A percentile compares a stretch with the other conserved stretches of the same genome.
Evolutionary conservation across 176 grass and related monocot genomes (phyloP).

Genomic region (Chrysopogon serrulatus): DNA sequence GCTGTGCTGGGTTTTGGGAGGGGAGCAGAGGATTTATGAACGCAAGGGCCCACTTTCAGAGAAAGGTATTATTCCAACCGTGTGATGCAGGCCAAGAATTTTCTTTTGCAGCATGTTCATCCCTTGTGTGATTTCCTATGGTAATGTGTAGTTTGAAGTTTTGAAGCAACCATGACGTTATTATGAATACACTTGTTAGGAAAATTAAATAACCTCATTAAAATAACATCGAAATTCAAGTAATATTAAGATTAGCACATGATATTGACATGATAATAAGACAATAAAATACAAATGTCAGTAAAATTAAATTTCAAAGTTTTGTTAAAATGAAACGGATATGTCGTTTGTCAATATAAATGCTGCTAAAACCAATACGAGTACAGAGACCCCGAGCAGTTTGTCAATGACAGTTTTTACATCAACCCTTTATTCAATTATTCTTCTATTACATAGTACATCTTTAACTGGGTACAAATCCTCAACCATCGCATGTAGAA

Average conservation of each 20-base stretch:
- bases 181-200: neutral
- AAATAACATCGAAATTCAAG: neutral
- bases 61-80: constrained; percentile 29
- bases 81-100: constrained; percentile 29
- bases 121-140: neutral
- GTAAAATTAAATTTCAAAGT: neutral
- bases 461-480: neutral
- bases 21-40: constrained; percentile 18
- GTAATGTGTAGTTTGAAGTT: neutral
- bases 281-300: too few species aligned
- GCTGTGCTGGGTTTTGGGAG: neutral
- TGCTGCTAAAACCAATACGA: neutral
- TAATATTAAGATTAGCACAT: neutral
- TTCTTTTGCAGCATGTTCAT: neutral
- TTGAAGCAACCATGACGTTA: neutral
- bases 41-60: constrained; percentile 8
- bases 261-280: too few species aligned
- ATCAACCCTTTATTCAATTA: neutral
- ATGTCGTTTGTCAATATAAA: neutral
- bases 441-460: neutral
- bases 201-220: neutral
- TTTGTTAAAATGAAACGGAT: neutral
- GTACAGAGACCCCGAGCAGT: neutral
- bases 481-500: neutral
- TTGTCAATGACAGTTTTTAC: neutral